Conservation (phyloP, 441 rosid genomes). For the Sinapis alba region DNA sequence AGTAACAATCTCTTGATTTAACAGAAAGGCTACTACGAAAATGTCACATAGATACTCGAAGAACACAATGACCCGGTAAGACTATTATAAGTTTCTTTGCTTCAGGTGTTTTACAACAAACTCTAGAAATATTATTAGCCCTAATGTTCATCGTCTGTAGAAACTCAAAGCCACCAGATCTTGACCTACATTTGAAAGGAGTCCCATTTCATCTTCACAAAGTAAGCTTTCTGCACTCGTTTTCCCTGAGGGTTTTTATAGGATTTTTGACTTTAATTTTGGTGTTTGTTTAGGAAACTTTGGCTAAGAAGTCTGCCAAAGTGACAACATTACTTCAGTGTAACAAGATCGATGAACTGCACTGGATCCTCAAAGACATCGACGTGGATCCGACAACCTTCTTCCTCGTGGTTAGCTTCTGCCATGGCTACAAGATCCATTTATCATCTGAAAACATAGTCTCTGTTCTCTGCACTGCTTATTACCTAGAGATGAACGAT, state of each 20-base stretch:
- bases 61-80: constrained; percentile 37
- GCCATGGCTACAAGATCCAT: constrained; percentile 57
- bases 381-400: constrained; percentile 55
- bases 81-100: constrained; percentile 5
- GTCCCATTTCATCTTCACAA: constrained; percentile 46
- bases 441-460: constrained; percentile 65
- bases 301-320: constrained; percentile 71
- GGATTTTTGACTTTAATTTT: neutral
- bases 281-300: constrained; percentile 49
- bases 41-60: constrained; percentile 42
- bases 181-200: constrained; percentile 44
- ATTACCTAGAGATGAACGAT: constrained; percentile 72
- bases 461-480: constrained; percentile 61
- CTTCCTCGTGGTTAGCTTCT: constrained; percentile 70
- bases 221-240: constrained; percentile 43
- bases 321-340: constrained; percentile 49
- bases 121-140: neutral
- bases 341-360: constrained; percentile 41
- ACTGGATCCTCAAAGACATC: constrained; percentile 51
- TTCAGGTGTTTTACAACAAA: neutral
- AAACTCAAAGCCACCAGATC: constrained; percentile 47
- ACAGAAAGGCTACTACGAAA: neutral
- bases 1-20: neutral
- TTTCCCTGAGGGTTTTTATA: neutral
- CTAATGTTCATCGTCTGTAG: constrained; percentile 41